Percentiles rank a stretch among this genome's conserved stretches.
Evolutionary conservation across 805 yeast genomes (phyloP).

Genomic region (Blastobotrys chiropterorum): DNA sequence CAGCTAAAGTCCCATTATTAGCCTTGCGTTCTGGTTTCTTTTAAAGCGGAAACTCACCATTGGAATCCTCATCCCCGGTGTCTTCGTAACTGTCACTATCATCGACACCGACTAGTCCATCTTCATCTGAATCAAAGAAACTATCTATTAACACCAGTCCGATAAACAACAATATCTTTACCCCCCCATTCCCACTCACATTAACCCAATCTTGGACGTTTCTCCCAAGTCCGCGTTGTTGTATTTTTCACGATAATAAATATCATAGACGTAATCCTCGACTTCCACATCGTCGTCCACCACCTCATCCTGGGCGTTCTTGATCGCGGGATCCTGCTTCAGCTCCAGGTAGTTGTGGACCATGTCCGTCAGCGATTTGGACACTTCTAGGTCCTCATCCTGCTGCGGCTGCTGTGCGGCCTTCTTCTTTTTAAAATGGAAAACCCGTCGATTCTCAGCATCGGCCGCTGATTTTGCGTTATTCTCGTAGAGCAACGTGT

Average conservation of each 20-base stretch:
- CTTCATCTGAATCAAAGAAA: constrained; percentile 22
- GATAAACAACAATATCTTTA: not conserved
- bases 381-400: constrained; percentile 32
- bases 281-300: constrained; percentile 25
- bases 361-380: constrained; percentile 71
- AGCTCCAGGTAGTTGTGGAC: constrained; percentile 51
- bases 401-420: constrained; percentile 21
- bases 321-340: constrained; percentile 19
- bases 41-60: too few species aligned
- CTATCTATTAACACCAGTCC: constrained; percentile 3
- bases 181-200: constrained; percentile 26
- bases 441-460: constrained; percentile 5
- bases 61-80: constrained; percentile 36
- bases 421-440: constrained; percentile 8
- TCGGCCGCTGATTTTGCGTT: constrained; percentile 11
- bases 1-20: constrained; percentile 44
- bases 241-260: constrained; percentile 60
- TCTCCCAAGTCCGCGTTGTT: constrained; percentile 35
- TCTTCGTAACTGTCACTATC: constrained; percentile 30
- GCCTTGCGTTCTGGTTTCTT: not conserved
- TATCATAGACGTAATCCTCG: constrained; percentile 87
- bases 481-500: constrained; percentile 13
- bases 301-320: constrained; percentile 3
- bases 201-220: constrained; percentile 23
- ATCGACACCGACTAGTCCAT: constrained; percentile 33